Base-by-base conservation (phyloP, 441 rosid species). In the Pelargonium myrrhifolium region DNA sequence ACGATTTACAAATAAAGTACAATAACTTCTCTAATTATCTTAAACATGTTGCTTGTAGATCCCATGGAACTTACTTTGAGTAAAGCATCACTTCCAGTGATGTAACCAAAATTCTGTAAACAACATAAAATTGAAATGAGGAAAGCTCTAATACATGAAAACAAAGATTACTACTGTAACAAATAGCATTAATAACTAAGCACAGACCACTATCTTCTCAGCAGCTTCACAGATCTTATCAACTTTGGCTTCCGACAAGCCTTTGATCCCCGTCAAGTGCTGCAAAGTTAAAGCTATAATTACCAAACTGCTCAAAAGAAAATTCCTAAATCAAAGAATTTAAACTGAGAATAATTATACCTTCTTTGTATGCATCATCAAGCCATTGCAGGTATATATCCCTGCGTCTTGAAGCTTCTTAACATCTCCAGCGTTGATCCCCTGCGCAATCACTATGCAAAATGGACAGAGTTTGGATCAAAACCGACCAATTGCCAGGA, bases 151-250 rank as follows among this genome's bases (percentile, higher is more conserved):
- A 40, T 61, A 21, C 64, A 22, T 15, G 64, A 47, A 18, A 35
- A 17, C 1, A 15, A 49, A 20, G 20, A 28, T 10, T 65, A 14
- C 14, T 39, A 24, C 3, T 10, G 64, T 4, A 40, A 67, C 62
- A 60, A 26, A 28, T 31, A 21, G 40, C 55, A 21, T 15, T 4
- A 47, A 69, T 43, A 37, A 77, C 93, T 65, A 18, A 49, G 45
- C 15, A 45, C 74, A 11, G 58, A 94, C 97, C 90, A 94, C 97
- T 79, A 89, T 75, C 74, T 92, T 92, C 81, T 94, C 98, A 24
- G 96, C 96, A 53, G 98, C 96, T 88, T 92, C 97, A 58, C 97
- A 94, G 72, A 94, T 94, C 79, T 92, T 92, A 20, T 92, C 99
- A 72, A 88, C 99, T 81, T 94, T 92, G 63, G 96, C 97, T 80